These are phyloP conservation scores for Friedmanniomyces endolithicus DNA, from an alignment of 495 filamentous ascomycete genomes.

Conservation along the genomic window DNA sequence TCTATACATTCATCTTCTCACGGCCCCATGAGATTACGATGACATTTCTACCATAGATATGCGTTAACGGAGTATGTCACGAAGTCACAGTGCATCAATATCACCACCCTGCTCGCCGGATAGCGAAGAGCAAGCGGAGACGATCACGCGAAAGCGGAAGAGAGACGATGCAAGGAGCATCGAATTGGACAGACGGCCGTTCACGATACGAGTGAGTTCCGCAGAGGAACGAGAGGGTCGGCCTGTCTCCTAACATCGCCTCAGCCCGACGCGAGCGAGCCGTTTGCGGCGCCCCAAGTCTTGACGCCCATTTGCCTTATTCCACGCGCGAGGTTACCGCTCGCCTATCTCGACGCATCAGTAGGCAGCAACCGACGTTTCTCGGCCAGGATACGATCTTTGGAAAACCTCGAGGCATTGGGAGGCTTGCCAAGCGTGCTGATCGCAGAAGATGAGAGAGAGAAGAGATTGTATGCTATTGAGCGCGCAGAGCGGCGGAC, in stretches of 20 bases:
- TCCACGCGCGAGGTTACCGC: slow-evolving; percentile 25
- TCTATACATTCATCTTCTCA: no score
- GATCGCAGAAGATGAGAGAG: slow-evolving; percentile 48
- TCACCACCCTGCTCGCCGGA: background rate
- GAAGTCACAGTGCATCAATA: background rate
- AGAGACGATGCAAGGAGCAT: slow-evolving; percentile 28
- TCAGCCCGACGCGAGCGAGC: slow-evolving; percentile 5
- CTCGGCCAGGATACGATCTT: slow-evolving; percentile 22
- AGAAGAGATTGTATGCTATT: slow-evolving; percentile 52
- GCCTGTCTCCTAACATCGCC: background rate
- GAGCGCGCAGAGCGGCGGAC: slow-evolving; percentile 56
- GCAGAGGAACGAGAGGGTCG: background rate
- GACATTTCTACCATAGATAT: slow-evolving; percentile 6
- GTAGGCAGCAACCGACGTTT: slow-evolving; percentile 22
- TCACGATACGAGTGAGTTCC: slow-evolving; percentile 15
- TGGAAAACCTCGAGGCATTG: slow-evolving; percentile 19
- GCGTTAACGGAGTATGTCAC: slow-evolving; percentile 7
- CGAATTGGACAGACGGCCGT: slow-evolving; percentile 11
- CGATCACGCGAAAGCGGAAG: slow-evolving; percentile 23
- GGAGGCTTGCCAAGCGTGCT: slow-evolving; percentile 37
- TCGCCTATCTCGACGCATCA: slow-evolving; percentile 27
- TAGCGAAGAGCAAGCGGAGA: background rate
- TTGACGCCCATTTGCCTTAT: slow-evolving; percentile 17
- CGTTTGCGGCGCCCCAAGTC: slow-evolving; percentile 6
- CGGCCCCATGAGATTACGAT: background rate